Base-by-base conservation (phyloP, 805 yeast genomes). In the Candida peoriensis region DNA sequence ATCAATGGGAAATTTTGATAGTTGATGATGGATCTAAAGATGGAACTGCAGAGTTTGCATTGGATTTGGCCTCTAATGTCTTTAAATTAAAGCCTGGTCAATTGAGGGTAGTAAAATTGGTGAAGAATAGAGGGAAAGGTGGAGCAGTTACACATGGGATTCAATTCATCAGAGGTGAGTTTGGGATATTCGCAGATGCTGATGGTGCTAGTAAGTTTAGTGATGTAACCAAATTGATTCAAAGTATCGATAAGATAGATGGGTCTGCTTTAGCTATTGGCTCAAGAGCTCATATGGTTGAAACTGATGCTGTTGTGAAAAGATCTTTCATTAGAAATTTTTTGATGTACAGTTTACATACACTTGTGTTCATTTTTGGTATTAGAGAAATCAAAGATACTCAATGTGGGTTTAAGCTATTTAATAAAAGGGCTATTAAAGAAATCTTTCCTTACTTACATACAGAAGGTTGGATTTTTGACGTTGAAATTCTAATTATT, bases 381-480 rank as follows among this genome's bases (percentile, higher is more conserved):
- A 84, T 93, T 30, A 70, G 95, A 46, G 70, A 77, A 6, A 78
- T 93, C 41, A 76, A 81, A 41, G 98, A 93, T 59, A 93, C 98
- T 9, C 98, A 93, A 64, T 93, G 98, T 64, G 98, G 98, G 3
- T 93, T 93, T 65, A 93, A 93, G 60, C 63, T 93, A 58, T 93
- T 90, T 60, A 85, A 90, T 47, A 73, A 78, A 41, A 63, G 68
- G 8, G 81, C 96, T 0, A 72, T 80, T 17, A 52, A 49, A 13
- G 50, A 51, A 34, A 84, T 93, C 28, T 87, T 88, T 58, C 96
- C 97, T 2, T 78, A 73, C 46, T 74, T 93, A 83, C 97, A 90
- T 58, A 90, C 95, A 9, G 98, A 93, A 60, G 80, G 97, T 34
- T 93, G 98, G 98, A 93, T 93, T 24, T 93, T 93, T 60, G 98